Evolutionary conservation across 2,329 filamentous ascomycete species (phyloP), one percentile per base, ranked within the genome.

Genomic region (Pseudomassariella vexata): DNA sequence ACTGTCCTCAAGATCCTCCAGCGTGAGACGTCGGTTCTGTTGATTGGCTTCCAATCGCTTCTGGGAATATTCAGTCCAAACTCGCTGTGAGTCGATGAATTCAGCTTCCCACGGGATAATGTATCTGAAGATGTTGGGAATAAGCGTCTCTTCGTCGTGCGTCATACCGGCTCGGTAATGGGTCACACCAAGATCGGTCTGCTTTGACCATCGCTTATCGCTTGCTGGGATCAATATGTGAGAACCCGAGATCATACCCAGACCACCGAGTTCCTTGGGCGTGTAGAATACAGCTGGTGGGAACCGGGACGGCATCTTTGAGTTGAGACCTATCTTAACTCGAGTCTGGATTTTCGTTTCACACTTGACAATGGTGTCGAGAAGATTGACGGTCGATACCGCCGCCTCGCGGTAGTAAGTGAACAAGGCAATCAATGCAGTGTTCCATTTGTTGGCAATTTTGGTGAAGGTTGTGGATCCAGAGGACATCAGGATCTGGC

Each of bases 361-460:
- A 48, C 92, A 98, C 64, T 98, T 98, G 56, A 98, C 92, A 47
- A 98, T 98, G 0, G 90, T 95, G 55, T 98, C 92, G 3, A 98
- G 73, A 5, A 98, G 70, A 40, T 87, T 85, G 39, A 96, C 86
- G 0, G 94, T 98, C 1, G 90, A 95, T 2, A 96, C 90, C 11
- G 92, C 92, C 28, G 92, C 92, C 56, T 98, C 92, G 56, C 92
- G 86, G 56, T 98, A 98, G 62, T 98, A 98, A 0, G 92, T 96
- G 64, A 98, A 98, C 17, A 98, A 74, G 1, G 92, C 89, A 50
- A 98, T 98, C 45, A 98, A 63, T 2, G 87, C 92, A 0, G 92
- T 98, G 62, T 98, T 98, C 92, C 94, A 98, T 65, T 98, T 98
- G 65, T 98, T 98, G 28, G 94, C 92, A 52, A 98, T 98, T 73